These are phyloP conservation scores for Pichia californica DNA, from an alignment of 805 yeast genomes.

Conservation along the genomic window DNA sequence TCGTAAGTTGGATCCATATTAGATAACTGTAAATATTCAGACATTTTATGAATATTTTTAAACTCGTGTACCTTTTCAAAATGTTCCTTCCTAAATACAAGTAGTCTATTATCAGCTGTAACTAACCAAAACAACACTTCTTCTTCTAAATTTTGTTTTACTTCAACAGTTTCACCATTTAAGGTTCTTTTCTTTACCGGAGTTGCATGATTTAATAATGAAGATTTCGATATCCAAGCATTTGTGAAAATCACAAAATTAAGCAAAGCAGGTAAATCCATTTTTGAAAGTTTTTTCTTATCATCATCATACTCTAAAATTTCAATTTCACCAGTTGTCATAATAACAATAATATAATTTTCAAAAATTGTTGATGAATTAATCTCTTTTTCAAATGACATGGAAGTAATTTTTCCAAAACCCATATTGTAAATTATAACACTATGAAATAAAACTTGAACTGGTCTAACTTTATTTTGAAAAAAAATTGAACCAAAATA, in stretches of 20 bases:
- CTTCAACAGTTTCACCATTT: constrained; percentile 20
- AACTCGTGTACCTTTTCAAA: constrained; percentile 48
- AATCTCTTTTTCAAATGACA: constrained; percentile 54
- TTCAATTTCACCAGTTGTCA: constrained; percentile 65
- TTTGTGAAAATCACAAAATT: constrained; percentile 50
- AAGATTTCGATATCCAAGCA: constrained; percentile 54
- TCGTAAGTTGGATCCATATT: constrained; percentile 43
- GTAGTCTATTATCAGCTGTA: constrained; percentile 70
- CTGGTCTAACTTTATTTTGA: constrained; percentile 44
- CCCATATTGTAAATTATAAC: constrained; percentile 56
- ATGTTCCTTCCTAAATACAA: constrained; percentile 54
- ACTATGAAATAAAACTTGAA: constrained; percentile 68
- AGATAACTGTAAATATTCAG: constrained; percentile 37
- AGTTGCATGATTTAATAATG: constrained; percentile 38
- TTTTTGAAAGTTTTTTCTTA: constrained; percentile 18
- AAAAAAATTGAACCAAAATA: constrained; percentile 46
- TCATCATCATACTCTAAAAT: constrained; percentile 38
- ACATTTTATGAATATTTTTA: constrained; percentile 41
- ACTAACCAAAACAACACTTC: constrained; percentile 54
- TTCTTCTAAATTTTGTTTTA: constrained; percentile 19
- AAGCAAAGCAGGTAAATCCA: constrained; percentile 30
- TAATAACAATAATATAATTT: constrained; percentile 56
- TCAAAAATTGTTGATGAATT: constrained; percentile 57
- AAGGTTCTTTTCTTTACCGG: constrained; percentile 25
- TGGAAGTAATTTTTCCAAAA: constrained; percentile 46